Evolutionary conservation across 352 stramenopile genomes (phyloP), one percentile per base, ranked within the genome.

Genomic region (Pythium sukuiense): DNA sequence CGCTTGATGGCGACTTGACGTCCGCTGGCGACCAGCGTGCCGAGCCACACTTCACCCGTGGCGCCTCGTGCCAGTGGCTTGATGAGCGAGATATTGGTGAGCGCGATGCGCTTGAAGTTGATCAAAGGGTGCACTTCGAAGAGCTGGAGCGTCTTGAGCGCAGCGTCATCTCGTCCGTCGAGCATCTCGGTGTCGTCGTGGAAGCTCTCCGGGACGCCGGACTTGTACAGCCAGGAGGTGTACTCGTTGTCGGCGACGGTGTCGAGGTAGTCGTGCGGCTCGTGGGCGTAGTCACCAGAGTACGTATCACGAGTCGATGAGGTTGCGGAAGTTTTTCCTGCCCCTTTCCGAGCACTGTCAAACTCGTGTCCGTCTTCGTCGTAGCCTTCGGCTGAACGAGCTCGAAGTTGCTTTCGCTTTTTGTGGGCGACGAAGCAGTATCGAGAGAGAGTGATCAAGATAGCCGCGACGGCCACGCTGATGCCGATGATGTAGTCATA

Each of bases 181-280:
- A 24, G 20, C 20, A 24, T 97, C 37, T 76, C 89, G 29, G 70
- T 80, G 0, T 76, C 86, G 18, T 92, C 63, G 20, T 24, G 20
- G 20, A 24, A 24, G 20, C 20, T 24, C 20, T 24, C 20, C 20
- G 20, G 20, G 20, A 24, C 20, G 20, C 20, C 20, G 20, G 20
- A 24, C 20, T 24, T 24, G 20, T 24, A 24, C 20, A 24, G 20
- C 20, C 20, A 24, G 20, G 20, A 24, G 20, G 54, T 63, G 64
- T 71, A 71, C 52, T 71, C 57, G 43, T 66, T 71, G 37, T 71
- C 64, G 1, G 64, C 64, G 46, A 71, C 64, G 3, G 58, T 62
- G 39, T 71, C 64, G 12, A 71, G 45, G 32, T 66, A 66, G 45
- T 71, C 58, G 52, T 71, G 64, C 13, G 64, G 50, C n/a, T 71